A percentile compares a stretch with the other conserved stretches of the same genome.
Evolutionary conservation across 2,329 filamentous ascomycete species (phyloP).

Genomic region (Aspergillus clavatus): DNA sequence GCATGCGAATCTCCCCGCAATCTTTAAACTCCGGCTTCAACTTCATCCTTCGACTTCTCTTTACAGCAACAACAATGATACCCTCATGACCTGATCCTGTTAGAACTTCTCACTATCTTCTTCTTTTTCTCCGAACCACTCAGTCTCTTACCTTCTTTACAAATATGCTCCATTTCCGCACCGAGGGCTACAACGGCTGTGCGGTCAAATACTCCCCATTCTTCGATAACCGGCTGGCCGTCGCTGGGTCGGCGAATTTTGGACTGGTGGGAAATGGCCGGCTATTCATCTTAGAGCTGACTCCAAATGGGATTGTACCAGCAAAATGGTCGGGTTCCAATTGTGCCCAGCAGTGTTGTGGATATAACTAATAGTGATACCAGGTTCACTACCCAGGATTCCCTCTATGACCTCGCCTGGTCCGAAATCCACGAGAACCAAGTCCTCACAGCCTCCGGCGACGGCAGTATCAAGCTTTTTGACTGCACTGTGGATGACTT

Average conservation of each 20-base stretch:
- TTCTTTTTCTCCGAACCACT: constrained; percentile 2
- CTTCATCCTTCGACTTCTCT: constrained; percentile 6
- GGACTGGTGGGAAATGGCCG: constrained; percentile 95
- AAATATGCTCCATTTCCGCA: constrained; percentile 87
- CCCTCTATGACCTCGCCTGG: constrained; percentile 91
- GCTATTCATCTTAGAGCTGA: constrained; percentile 77
- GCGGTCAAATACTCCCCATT: constrained; percentile 98
- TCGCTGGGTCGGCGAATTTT: constrained; percentile 89
- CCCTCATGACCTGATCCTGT: constrained; percentile 5
- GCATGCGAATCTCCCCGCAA: constrained; percentile 22
- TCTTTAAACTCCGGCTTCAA: no score
- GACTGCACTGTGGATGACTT: constrained; percentile 77
- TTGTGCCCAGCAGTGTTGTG: no score
- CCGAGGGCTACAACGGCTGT: constrained; percentile 90
- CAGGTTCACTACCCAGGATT: constrained; percentile 95
- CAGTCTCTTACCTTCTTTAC: constrained; percentile 1
- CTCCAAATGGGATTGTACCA: constrained; percentile 73
- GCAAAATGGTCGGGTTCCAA: constrained; percentile 63
- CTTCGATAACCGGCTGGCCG: constrained; percentile 89
- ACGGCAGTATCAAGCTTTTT: constrained; percentile 92
- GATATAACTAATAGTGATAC: constrained; percentile 4
- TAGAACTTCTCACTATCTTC: constrained; percentile 1
- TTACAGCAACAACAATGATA: not conserved
- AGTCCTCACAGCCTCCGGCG: constrained; percentile 79
- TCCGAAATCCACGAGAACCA: constrained; percentile 97